Conservation (phyloP, 179 eudicot species). For the Drosera spatulata region DNA sequence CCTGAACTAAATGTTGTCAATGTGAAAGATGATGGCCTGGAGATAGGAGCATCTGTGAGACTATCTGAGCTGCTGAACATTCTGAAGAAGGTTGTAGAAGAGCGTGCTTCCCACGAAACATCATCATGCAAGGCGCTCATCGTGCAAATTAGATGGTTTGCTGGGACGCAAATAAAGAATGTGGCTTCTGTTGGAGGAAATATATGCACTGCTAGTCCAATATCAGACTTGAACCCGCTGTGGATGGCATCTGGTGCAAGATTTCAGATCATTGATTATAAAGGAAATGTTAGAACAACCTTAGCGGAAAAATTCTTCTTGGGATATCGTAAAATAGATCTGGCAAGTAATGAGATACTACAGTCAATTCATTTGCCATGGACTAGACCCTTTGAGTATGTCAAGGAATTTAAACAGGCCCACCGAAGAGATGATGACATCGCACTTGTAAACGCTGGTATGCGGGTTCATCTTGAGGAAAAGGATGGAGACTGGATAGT, state of each 20-base stretch:
- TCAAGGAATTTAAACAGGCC: slow-evolving; percentile 95
- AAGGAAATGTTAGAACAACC: slow-evolving; percentile 51
- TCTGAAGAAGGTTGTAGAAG: slow-evolving; percentile 27
- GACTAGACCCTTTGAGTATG: slow-evolving; percentile 68
- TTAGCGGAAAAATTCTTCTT: slow-evolving; percentile 75
- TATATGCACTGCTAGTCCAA: slow-evolving; percentile 97
- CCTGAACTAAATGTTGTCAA: slow-evolving; percentile 67
- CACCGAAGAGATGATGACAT: slow-evolving; percentile 98
- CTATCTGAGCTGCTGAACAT: slow-evolving; percentile 56
- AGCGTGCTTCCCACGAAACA: slow-evolving; percentile 56
- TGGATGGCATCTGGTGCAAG: slow-evolving; percentile 95
- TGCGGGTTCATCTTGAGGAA: slow-evolving; percentile 74
- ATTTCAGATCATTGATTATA: slow-evolving; percentile 63
- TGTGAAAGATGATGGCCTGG: slow-evolving; percentile 72
- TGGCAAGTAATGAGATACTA: slow-evolving; percentile 68
- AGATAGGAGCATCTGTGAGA: slow-evolving; percentile 83
- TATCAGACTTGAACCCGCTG: slow-evolving; percentile 94
- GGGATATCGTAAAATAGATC: slow-evolving; percentile 88
- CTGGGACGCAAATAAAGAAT: slow-evolving; percentile 93
- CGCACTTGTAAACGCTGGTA: slow-evolving; percentile 94
- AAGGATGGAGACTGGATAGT: slow-evolving; percentile 62
- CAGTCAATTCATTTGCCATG: slow-evolving; percentile 82
- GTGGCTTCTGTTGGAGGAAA: slow-evolving; percentile 98
- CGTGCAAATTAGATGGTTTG: slow-evolving; percentile 96
- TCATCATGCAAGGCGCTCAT: slow-evolving; percentile 72